Evolutionary conservation across 2,329 filamentous ascomycete genomes (phyloP), one percentile per base, ranked within the genome.

Genomic region (Phaeoacremonium minimum): DNA sequence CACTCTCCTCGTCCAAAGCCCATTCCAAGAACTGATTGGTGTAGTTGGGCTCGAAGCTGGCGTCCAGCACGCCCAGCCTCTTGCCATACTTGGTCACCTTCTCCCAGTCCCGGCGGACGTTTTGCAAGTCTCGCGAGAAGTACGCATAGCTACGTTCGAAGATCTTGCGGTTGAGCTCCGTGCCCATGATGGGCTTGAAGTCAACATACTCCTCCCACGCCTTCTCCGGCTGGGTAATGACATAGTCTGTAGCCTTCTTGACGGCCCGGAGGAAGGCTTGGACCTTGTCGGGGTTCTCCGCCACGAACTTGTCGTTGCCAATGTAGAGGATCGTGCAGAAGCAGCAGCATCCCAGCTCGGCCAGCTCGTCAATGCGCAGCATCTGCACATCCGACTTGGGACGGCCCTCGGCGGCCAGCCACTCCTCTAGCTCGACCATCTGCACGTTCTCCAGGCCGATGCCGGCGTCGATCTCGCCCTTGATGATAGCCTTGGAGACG

Each of bases 271-370:
- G 69, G 63, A 89, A 89, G 30, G 76, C 74, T 40, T 62, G 61
- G 4, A 85, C 77, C 55, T 82, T 80, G 2, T 78, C 80, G 0
- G 78, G 77, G 61, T 87, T 77, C 41, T 75, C 64, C n/a, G 66
- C 56, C 30, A 88, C 60, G 63, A 89, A 89, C 7, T 53, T 53
- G 50, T 88, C 83, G 60, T 89, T 88, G 50, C 80, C 84, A 45
- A 89, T 89, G 69, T 89, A 88, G 28, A 89, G 69, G 57, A 89
- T 85, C 18, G 79, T 80, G 63, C 85, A 89, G 75, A 89, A 89
- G 71, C 85, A 89, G 75, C 85, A 89, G 67, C 85, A 89, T 33
- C 85, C 85, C 4, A 88, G 69, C 58, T 87, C 82, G 20, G 85
- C 85, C 18, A 89, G 80, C 64, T 88, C 77, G 56, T 89, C 85